Base-by-base conservation (phyloP, 352 stramenopile species). In the Thalassiosira mediterranea region DNA sequence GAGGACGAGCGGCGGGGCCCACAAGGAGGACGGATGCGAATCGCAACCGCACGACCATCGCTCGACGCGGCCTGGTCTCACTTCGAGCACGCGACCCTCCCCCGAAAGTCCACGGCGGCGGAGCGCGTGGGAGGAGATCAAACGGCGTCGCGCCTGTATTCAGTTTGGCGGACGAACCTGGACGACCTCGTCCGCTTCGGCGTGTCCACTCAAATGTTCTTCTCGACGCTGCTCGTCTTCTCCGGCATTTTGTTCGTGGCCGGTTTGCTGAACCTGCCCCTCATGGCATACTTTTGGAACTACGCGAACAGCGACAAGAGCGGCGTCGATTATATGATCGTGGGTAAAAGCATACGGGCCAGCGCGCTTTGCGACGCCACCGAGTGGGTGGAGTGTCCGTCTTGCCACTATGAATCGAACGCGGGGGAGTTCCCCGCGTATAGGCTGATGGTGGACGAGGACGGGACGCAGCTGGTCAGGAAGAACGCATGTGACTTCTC, bases 121-220 rank as follows among this genome's bases (percentile, higher is more conserved):
- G 34, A 42, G 7, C n/a, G n/a, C n/a, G n/a, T n/a, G n/a, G n/a
- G n/a, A n/a, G 34, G 34, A 7, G 34, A 42, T 13, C 7, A 7
- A 13, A 13, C 34, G 7, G 34, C 7, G 34, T 42, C 34, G 7
- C 34, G 34, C 7, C 53, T 88, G n/a, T 88, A 86, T 59, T 32
- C 53, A 44, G 25, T 76, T 3, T 76, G 40, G 26, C 72, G 53
- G 17, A 81, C 81, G 13, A 76, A 77, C 46, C 52, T 46, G 29
- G 51, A 4, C 49, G 19, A 81, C 28, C 31, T 88, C 15, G 68
- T 58, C n/a, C 73, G 84, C 44, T 88, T 86, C 69, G 81, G 81
- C 31, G 28, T 83, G 3, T 73, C 72, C 10, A 29, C 84, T 34
- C 73, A 61, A 7, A 31, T 86, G 10, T 88, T 87, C 52, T 88